Evolutionary conservation across 2,329 filamentous ascomycete genomes (phyloP).

Genomic region (Colletotrichum spaethianum): DNA sequence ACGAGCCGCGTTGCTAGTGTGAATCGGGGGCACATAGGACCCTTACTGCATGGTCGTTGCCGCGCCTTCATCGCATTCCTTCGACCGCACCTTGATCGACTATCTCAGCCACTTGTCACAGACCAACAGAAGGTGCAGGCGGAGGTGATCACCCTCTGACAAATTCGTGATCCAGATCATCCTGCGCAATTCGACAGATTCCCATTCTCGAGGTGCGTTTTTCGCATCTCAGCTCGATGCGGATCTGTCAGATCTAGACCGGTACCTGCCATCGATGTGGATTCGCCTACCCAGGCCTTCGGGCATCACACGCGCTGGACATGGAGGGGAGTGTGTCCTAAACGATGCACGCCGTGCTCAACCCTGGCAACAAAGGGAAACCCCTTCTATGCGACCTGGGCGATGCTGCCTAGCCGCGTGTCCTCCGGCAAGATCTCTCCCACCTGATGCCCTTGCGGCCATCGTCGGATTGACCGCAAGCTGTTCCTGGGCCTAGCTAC

Average conservation of each 20-base stretch:
- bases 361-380: neutral
- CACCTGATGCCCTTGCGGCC: neutral
- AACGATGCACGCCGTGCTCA: neutral
- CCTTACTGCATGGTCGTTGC: slow-evolving; percentile 30
- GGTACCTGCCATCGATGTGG: slow-evolving; percentile 16
- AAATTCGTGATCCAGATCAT: slow-evolving; percentile 9
- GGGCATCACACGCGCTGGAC: slow-evolving; percentile 9
- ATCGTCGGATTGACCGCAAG: neutral
- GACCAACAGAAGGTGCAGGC: neutral
- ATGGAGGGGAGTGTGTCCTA: slow-evolving; percentile 30
- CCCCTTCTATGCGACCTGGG: neutral
- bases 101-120: slow-evolving; percentile 1
- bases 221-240: slow-evolving; percentile 23
- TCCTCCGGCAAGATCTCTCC: neutral
- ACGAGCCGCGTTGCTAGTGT: slow-evolving; percentile 47
- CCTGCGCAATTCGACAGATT: slow-evolving; percentile 19
- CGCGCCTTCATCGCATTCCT: neutral
- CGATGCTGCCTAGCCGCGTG: neutral
- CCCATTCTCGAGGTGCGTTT: slow-evolving; percentile 4
- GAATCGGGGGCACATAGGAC: slow-evolving; percentile 45
- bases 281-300: neutral
- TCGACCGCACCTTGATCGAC: neutral
- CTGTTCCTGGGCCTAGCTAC: neutral
- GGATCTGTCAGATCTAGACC: slow-evolving; percentile 7
- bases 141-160: neutral